A percentile compares a stretch with the other conserved stretches of the same genome.
These are phyloP conservation scores for Aspergillus bertholletiae DNA, from an alignment of 495 filamentous ascomycete genomes.

Conservation along the genomic window DNA sequence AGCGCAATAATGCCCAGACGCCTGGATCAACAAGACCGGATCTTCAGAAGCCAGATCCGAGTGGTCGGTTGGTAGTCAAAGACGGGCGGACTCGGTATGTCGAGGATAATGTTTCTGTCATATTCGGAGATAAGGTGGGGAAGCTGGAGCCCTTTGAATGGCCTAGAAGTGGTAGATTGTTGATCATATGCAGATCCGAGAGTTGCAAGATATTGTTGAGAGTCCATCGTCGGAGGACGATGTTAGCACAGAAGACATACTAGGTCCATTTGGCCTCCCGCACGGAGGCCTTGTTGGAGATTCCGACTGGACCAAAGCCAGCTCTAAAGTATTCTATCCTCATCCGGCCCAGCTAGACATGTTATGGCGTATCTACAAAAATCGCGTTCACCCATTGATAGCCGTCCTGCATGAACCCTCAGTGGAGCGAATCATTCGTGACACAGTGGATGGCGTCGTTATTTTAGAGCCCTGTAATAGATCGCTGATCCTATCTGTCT, in stretches of 20 bases:
- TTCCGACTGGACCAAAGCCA: not conserved
- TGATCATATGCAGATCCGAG: constrained; percentile 43
- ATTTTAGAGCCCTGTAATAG: constrained; percentile 47
- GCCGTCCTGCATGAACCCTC: constrained; percentile 59
- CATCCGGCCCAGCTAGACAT: constrained; percentile 54
- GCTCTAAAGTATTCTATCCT: constrained; percentile 22
- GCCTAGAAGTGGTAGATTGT: not conserved
- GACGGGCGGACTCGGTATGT: constrained; percentile 71
- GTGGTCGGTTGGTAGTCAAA: constrained; percentile 65
- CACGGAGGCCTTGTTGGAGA: not conserved
- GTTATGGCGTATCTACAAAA: constrained; percentile 59
- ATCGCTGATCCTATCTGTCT: constrained; percentile 65
- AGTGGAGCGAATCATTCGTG: constrained; percentile 32
- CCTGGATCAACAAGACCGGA: not conserved
- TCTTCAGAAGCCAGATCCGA: not conserved
- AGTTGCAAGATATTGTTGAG: constrained; percentile 56
- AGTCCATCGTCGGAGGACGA: constrained; percentile 39
- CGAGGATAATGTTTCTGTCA: constrained; percentile 46
- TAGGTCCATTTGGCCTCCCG: not conserved
- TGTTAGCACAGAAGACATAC: constrained; percentile 25
- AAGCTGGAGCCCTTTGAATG: not conserved
- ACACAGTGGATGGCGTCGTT: constrained; percentile 33
- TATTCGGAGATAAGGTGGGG: constrained; percentile 63
- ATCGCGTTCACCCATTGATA: constrained; percentile 61
- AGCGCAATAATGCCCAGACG: not conserved